A percentile compares a stretch with the other conserved stretches of the same genome.
Conservation (phyloP, 495 filamentous ascomycete genomes). For the Stereocaulon alpinum region DNA sequence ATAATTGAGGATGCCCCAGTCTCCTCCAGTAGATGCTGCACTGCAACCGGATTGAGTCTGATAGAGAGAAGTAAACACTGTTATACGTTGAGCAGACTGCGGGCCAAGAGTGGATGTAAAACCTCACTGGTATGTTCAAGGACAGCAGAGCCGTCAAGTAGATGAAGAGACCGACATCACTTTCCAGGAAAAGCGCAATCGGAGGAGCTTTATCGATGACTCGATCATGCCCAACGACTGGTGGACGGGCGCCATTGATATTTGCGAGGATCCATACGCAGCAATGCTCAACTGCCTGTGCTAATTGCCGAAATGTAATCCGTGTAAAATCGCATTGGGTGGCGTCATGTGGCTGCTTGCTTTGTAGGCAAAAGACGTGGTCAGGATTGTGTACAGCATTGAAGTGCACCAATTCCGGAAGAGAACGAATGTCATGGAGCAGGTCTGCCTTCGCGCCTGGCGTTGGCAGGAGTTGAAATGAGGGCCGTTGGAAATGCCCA, state of each 20-base stretch:
- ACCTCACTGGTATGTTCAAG: constrained; percentile 5
- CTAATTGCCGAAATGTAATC: constrained; percentile 1
- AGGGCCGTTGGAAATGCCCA: not conserved
- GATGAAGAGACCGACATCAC: constrained; percentile 9
- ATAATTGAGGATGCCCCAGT: not conserved
- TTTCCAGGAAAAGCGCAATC: constrained; percentile 15
- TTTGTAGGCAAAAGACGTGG: constrained; percentile 9
- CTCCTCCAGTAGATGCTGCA: not conserved
- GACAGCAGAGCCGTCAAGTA: constrained; percentile 3
- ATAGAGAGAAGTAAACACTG: constrained; percentile 12
- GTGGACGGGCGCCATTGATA: not conserved
- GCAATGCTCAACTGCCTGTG: not conserved
- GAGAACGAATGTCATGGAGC: not conserved
- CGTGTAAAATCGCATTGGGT: not conserved
- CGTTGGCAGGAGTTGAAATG: not conserved
- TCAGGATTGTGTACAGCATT: constrained; percentile 9
- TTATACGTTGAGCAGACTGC: constrained; percentile 8
- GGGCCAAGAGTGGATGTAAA: not conserved
- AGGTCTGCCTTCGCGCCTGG: not conserved
- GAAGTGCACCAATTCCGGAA: constrained; percentile 8
- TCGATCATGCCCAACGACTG: not conserved
- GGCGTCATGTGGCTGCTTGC: not conserved
- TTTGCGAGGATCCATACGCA: constrained; percentile 2
- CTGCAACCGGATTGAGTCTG: constrained; percentile 15
- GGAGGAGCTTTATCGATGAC: constrained; percentile 7